Base-by-base conservation (phyloP, 306 rosid genomes). In the Styphnolobium japonicum region DNA sequence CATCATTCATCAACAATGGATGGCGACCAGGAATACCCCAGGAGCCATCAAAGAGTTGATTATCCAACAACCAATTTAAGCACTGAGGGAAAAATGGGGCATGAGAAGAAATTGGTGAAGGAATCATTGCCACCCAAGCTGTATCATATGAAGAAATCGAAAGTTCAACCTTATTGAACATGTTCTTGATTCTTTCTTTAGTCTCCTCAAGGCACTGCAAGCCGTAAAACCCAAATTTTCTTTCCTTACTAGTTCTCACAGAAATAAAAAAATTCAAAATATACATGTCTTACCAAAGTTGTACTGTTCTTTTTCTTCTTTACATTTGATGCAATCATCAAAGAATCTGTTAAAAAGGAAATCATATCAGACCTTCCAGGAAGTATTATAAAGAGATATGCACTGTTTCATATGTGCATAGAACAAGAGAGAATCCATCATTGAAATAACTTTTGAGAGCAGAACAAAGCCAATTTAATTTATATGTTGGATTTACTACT, bases 71-170 rank as follows among this genome's bases (percentile, higher is more conserved):
- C 97, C 98, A 94, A 42, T 88, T 80, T 65, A 94, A 58, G 57
- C 97, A 91, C 42, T 86, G 84, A 15, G 97, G 98, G 73, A 92
- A 94, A 79, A 84, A 82, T 7, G 97, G 98, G 29, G 75, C 67
- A 12, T 51, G 51, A 7, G 73, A 63, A 46, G 93, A 87, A 79
- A 83, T 66, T 42, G 87, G 85, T 43, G 93, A 89, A 71, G 93
- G 92, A 74, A 91, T 73, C 98, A 89, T 91, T 31, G 98, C 98
- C 64, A 94, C 94, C 97, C 97, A 88, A 78, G 98, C 95, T 4
- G 98, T 94, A 82, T 94, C 97, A 73, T 92, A 94, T 1, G 92
- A 87, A 63, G 98, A 94, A 71, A 86, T 71, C 27, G 92, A 91
- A 62, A 91, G 92, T 67, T 92, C 92, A 62, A 91, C 97, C 71